phyloP scores from a whole-genome alignment of 1,284 basidiomycete species.

The Puccinia coronata region DNA sequence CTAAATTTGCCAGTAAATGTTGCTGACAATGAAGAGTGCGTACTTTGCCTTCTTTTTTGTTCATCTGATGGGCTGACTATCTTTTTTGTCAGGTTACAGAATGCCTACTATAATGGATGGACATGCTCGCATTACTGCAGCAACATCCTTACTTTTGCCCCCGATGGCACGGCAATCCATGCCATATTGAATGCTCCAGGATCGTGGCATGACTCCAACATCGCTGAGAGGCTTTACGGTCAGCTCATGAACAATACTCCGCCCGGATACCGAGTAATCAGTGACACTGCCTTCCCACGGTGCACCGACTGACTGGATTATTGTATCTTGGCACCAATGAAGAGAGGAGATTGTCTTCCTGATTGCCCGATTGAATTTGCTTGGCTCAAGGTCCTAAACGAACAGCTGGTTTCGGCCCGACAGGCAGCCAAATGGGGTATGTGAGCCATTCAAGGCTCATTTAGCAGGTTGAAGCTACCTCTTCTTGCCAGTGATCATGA shows the following conservation, averaged over 20 bases:
- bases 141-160: background rate
- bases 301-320: background rate
- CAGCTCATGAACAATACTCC: background rate
- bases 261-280: background rate
- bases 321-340: background rate
- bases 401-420: background rate
- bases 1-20: background rate
- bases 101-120: background rate
- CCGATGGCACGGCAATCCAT: background rate
- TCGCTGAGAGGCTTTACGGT: background rate
- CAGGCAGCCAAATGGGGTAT: conserved; percentile 20
- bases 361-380: background rate
- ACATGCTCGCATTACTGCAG: background rate
- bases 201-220: background rate
- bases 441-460: background rate
- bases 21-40: background rate
- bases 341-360: background rate
- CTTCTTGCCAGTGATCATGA: background rate
- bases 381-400: background rate
- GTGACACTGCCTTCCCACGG: background rate
- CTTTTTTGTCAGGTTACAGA: background rate
- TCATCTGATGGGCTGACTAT: no score
- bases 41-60: background rate
- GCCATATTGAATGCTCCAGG: conserved; percentile 51
- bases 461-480: background rate